phyloP scores from a whole-genome alignment of 768 basidiomycete species.

The Omphalotus guepiniiformis region DNA sequence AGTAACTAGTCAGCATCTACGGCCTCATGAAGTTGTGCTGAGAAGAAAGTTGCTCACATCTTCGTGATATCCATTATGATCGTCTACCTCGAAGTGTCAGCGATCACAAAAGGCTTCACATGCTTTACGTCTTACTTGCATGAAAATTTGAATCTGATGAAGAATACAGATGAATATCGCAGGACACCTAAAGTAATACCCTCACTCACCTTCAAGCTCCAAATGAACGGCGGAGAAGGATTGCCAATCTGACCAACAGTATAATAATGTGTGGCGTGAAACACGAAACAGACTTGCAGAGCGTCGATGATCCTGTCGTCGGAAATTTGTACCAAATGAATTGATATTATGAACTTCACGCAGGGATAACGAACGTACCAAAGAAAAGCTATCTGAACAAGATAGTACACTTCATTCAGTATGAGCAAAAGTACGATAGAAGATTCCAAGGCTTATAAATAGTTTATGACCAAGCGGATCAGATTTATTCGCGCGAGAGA shows the following conservation, averaged over 20 bases:
- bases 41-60: background rate
- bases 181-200: background rate
- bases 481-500: slow-evolving; percentile 1
- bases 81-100: background rate
- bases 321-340: background rate
- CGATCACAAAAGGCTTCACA: background rate
- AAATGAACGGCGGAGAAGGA: slow-evolving; percentile 2
- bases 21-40: background rate
- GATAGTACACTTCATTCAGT: background rate
- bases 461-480: slow-evolving; percentile 1
- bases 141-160: slow-evolving; percentile 1
- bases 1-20: background rate
- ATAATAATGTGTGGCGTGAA: slow-evolving; percentile 4
- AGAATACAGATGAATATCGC: background rate
- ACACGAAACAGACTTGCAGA: slow-evolving; percentile 4
- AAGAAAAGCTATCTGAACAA: background rate
- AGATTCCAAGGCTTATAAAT: background rate
- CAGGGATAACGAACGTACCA: background rate
- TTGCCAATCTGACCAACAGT: background rate
- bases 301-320: background rate
- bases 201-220: slow-evolving; percentile 2
- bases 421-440: background rate
- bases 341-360: background rate
- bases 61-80: slow-evolving; percentile 2
- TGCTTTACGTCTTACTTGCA: background rate